These are phyloP conservation scores for Leptographium radiaticola DNA, from an alignment of 2,329 filamentous ascomycete species.

Conservation along the genomic window DNA sequence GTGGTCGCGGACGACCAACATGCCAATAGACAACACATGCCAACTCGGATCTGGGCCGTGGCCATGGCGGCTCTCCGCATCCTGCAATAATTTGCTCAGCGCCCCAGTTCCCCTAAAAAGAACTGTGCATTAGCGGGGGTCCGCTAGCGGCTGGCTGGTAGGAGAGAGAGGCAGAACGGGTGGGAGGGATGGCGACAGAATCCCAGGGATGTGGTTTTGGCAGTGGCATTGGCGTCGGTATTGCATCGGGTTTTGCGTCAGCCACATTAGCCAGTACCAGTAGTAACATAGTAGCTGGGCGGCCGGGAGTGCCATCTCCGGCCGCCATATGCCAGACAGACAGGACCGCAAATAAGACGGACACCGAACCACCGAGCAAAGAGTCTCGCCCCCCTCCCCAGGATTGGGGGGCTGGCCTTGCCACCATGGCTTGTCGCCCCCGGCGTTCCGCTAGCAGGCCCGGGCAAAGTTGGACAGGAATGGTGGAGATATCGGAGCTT, in stretches of 20 bases:
- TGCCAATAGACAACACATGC: too few species aligned
- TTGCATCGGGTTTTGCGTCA: neutral
- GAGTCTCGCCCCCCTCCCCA: too few species aligned
- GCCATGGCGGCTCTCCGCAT: too few species aligned
- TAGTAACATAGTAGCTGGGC: too few species aligned
- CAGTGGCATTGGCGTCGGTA: neutral
- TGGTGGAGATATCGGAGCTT: neutral
- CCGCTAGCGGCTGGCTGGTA: neutral
- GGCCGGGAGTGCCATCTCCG: too few species aligned
- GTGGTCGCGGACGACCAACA: too few species aligned
- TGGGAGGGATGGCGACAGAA: neutral
- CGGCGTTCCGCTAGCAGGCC: neutral
- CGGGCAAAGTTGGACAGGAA: neutral
- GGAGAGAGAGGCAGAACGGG: neutral
- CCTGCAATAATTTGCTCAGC: neutral
- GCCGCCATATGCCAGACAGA: too few species aligned
- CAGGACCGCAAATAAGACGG: too few species aligned
- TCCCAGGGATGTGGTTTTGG: constrained; percentile 4
- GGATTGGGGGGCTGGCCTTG: too few species aligned
- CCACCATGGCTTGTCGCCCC: neutral
- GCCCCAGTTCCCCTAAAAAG: neutral
- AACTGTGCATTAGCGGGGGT: constrained; percentile 4
- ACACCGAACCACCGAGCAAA: too few species aligned
- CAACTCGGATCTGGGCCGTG: too few species aligned
- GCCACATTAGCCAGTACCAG: too few species aligned